Conservation (phyloP, 805 yeast species). For the Pichia gijzeniarum region DNA sequence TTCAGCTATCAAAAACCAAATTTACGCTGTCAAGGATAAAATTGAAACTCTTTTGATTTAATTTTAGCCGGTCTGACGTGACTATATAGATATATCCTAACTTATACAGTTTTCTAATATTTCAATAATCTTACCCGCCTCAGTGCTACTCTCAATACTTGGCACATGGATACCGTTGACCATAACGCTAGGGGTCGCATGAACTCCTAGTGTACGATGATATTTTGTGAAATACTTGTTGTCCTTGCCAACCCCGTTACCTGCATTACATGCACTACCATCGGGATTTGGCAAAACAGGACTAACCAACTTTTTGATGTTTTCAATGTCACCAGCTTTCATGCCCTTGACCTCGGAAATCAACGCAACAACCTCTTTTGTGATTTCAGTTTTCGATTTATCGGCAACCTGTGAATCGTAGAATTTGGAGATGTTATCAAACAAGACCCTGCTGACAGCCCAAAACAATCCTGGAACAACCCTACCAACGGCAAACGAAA, state of each 20-base stretch:
- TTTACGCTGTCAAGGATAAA: slow-evolving; percentile 97
- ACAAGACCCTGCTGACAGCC: slow-evolving; percentile 49
- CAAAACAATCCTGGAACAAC: slow-evolving; percentile 49
- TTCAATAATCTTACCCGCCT: slow-evolving; percentile 38
- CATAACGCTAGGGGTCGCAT: slow-evolving; percentile 76
- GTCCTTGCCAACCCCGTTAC: slow-evolving; percentile 55
- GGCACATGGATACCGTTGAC: slow-evolving; percentile 60
- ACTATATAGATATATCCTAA: too few relatives aligned
- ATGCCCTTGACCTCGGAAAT: slow-evolving; percentile 28
- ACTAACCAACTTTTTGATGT: slow-evolving; percentile 24
- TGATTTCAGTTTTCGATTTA: slow-evolving; percentile 49
- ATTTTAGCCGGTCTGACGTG: too few relatives aligned
- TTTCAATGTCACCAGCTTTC: slow-evolving; percentile 19
- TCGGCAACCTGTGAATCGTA: slow-evolving; percentile 57
- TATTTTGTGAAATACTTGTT: slow-evolving; percentile 67
- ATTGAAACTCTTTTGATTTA: slow-evolving; percentile 95
- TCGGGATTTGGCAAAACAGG: slow-evolving; percentile 20
- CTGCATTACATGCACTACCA: slow-evolving; percentile 41
- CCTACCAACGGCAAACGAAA: slow-evolving; percentile 61
- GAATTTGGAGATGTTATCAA: slow-evolving; percentile 46
- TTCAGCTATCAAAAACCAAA: slow-evolving; percentile 94
- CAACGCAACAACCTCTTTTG: slow-evolving; percentile 45
- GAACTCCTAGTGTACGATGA: slow-evolving; percentile 72
- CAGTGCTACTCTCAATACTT: slow-evolving; percentile 56
- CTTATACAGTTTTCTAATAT: slow-evolving; percentile 27